Percentiles rank a stretch among this genome's conserved stretches.
Conservation (phyloP, 768 basidiomycete genomes). For the Obba rivulosa region DNA sequence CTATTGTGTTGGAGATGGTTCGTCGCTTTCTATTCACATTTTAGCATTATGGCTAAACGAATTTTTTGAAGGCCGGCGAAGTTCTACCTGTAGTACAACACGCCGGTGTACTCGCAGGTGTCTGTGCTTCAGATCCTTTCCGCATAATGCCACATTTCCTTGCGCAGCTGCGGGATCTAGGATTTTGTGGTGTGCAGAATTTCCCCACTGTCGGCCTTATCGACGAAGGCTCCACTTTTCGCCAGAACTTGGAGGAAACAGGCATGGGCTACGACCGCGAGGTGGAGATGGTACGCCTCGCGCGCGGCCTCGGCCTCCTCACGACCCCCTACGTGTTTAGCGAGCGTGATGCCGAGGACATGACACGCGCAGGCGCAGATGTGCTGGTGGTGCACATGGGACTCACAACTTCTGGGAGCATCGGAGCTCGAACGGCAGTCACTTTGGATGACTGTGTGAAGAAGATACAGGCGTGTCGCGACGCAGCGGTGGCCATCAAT, state of each 20-base stretch:
- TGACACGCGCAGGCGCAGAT: constrained; percentile 15
- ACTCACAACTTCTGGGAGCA: constrained; percentile 16
- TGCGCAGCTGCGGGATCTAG: constrained; percentile 10
- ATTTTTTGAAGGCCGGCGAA: constrained; percentile 9
- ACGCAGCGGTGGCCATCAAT: constrained; percentile 12
- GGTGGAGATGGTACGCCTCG: constrained; percentile 16
- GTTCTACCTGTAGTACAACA: constrained; percentile 12
- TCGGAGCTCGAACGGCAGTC: constrained; percentile 12
- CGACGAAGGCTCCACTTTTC: constrained; percentile 10
- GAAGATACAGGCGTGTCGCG: constrained; percentile 13
- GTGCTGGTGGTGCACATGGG: constrained; percentile 17
- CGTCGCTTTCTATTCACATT: not conserved
- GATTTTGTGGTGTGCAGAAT: constrained; percentile 19
- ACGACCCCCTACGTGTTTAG: constrained; percentile 16
- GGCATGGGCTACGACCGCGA: constrained; percentile 17
- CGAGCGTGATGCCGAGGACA: constrained; percentile 9
- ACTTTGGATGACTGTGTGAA: constrained; percentile 14
- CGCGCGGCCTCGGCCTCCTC: constrained; percentile 12
- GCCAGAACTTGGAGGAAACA: constrained; percentile 18
- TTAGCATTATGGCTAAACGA: not conserved
- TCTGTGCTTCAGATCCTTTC: constrained; percentile 17
- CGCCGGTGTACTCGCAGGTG: constrained; percentile 12
- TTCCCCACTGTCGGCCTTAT: constrained; percentile 18
- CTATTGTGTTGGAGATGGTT: constrained; percentile 13
- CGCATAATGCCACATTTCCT: constrained; percentile 16